Conservation (phyloP, 2,329 filamentous ascomycete genomes). For the Thielaviopsis punctulata region DNA sequence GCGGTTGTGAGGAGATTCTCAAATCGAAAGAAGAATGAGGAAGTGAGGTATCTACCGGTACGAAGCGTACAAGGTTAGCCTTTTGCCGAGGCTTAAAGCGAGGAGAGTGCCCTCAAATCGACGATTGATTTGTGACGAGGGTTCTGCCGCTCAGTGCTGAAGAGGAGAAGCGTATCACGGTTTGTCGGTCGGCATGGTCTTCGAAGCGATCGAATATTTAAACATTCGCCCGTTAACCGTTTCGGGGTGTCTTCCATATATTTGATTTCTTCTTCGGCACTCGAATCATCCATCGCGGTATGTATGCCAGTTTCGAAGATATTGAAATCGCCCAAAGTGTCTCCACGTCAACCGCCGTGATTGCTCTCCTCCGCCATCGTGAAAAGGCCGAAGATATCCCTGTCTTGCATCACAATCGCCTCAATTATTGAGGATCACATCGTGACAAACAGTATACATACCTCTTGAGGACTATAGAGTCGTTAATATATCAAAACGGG, state of each 20-base stretch:
- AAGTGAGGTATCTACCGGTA: conserved; percentile 47
- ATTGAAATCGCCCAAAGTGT: conserved; percentile 2
- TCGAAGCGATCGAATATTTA: not conserved
- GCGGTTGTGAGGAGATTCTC: conserved; percentile 61
- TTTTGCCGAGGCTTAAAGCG: conserved; percentile 39
- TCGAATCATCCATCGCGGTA: not conserved
- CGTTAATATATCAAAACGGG: conserved; percentile 7
- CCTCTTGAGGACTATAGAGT: conserved; percentile 11
- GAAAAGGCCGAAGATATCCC: conserved; percentile 21
- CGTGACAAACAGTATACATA: conserved; percentile 5
- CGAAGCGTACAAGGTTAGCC: conserved; percentile 36
- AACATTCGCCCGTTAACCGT: conserved; percentile 2
- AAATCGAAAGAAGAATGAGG: conserved; percentile 35
- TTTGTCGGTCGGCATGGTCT: not conserved
- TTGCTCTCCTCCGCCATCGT: conserved; percentile 45
- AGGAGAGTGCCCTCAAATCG: conserved; percentile 48
- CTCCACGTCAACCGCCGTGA: conserved; percentile 25
- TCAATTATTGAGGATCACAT: not conserved
- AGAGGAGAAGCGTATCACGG: conserved; percentile 45
- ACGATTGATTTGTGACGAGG: conserved; percentile 29
- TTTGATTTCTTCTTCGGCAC: not conserved
- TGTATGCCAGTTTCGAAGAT: not conserved
- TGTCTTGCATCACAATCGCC: conserved; percentile 9
- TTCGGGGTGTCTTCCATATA: not conserved
- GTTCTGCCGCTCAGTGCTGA: conserved; percentile 54